phyloP scores from a whole-genome alignment of 192 early-diverging fungal species.

The Allomyces arbusculus region DNA sequence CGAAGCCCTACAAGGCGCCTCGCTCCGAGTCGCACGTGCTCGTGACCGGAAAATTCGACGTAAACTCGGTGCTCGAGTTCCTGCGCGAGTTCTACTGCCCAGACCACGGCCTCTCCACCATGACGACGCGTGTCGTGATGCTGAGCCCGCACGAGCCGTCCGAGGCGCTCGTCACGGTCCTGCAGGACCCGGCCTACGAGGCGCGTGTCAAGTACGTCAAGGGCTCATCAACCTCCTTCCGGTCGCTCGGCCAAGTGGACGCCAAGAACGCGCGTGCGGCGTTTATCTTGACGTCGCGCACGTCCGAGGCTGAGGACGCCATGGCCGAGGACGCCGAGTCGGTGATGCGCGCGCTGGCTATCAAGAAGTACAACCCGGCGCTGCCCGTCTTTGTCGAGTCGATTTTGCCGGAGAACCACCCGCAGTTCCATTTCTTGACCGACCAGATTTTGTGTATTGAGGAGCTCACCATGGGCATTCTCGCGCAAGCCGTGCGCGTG shows the following conservation, averaged over 20 bases:
- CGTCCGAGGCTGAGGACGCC: constrained; percentile 12
- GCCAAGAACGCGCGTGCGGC: constrained; percentile 29
- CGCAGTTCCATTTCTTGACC: constrained; percentile 50
- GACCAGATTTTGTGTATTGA: constrained; percentile 50
- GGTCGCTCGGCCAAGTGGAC: constrained; percentile 25
- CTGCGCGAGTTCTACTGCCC: constrained; percentile 60
- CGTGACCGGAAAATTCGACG: constrained; percentile 40
- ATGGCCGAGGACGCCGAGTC: constrained; percentile 43
- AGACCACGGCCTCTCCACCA: constrained; percentile 45
- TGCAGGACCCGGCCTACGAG: constrained; percentile 44
- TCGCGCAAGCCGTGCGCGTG: constrained; percentile 45
- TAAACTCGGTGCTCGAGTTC: constrained; percentile 34
- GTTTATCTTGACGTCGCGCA: constrained; percentile 37
- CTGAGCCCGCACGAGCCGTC: constrained; percentile 33
- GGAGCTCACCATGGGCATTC: constrained; percentile 44
- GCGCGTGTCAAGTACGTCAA: constrained; percentile 48
- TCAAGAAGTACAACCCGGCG: constrained; percentile 37
- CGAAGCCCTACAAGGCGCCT: constrained; percentile 23
- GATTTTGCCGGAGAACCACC: constrained; percentile 38
- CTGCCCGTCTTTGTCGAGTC: constrained; percentile 10
- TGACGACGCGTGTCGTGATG: constrained; percentile 45
- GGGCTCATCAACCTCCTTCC: constrained; percentile 39
- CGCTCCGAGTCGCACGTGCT: constrained; percentile 35
- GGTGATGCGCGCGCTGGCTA: constrained; percentile 45
- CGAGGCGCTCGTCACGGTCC: constrained; percentile 28